These are phyloP conservation scores for Oryza punctata DNA, from an alignment of 176 grass and related monocot species.

Conservation along the genomic window DNA sequence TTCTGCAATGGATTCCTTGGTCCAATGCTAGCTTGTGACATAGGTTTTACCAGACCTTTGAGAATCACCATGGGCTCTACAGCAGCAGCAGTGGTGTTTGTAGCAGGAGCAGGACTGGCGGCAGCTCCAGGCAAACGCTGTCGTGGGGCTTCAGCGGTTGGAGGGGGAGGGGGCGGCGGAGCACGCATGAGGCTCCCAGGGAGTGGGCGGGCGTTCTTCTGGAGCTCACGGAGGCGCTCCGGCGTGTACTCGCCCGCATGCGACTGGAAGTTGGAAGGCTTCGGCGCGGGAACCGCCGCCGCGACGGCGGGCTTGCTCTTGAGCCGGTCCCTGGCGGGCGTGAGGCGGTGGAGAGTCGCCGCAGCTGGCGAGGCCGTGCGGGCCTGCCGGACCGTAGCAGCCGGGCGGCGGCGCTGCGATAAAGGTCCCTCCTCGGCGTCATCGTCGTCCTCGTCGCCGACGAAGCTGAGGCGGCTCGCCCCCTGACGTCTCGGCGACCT, in stretches of 20 bases:
- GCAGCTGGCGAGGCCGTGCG: conserved; percentile 44
- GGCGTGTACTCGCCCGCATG: conserved; percentile 91
- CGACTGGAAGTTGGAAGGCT: conserved; percentile 85
- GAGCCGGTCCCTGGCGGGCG: conserved; percentile 53
- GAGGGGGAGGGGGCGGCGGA: background rate
- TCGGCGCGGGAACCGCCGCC: conserved; percentile 5
- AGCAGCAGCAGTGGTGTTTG: background rate
- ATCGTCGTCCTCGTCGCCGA: conserved; percentile 82
- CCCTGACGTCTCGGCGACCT: conserved; percentile 54
- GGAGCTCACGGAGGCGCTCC: conserved; percentile 89
- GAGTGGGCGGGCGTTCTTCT: conserved; percentile 88
- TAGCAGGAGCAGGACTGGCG: conserved; percentile 14
- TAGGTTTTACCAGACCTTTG: conserved; percentile 85
- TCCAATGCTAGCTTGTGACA: conserved; percentile 40
- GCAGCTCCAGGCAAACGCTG: conserved; percentile 26
- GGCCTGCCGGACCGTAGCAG: conserved; percentile 17
- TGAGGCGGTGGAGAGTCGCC: conserved; percentile 57
- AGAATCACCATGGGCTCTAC: conserved; percentile 67
- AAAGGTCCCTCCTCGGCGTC: conserved; percentile 50
- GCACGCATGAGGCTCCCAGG: conserved; percentile 57
- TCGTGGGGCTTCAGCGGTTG: conserved; percentile 19
- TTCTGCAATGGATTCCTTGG: conserved; percentile 33
- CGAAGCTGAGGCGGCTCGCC: conserved; percentile 88
- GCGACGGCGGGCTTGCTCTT: conserved; percentile 34
- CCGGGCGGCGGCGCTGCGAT: conserved; percentile 38